These are phyloP conservation scores for Hymenoscyphus albidus DNA, from an alignment of 2,329 filamentous ascomycete species.

Conservation along the genomic window DNA sequence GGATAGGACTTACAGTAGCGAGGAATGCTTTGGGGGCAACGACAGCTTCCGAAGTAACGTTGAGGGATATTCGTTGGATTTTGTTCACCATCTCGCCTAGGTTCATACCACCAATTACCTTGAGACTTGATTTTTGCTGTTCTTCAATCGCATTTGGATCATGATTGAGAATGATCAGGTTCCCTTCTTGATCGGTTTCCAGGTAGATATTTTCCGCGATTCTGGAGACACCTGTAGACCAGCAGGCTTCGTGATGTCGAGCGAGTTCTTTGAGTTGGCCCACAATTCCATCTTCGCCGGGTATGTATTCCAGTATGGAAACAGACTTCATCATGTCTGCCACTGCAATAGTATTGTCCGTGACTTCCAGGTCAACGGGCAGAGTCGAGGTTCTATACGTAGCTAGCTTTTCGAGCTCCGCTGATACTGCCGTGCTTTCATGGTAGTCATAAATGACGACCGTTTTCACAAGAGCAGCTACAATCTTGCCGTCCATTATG, in stretches of 20 bases:
- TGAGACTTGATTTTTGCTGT: slow-evolving; percentile 67
- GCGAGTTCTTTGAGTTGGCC: slow-evolving; percentile 69
- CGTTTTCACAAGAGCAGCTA: slow-evolving; percentile 87
- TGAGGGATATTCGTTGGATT: slow-evolving; percentile 71
- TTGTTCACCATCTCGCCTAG: slow-evolving; percentile 92
- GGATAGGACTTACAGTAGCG: slow-evolving; percentile 64
- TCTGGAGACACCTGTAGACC: slow-evolving; percentile 74
- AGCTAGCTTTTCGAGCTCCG: slow-evolving; percentile 64
- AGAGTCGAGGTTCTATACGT: slow-evolving; percentile 79
- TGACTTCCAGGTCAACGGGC: slow-evolving; percentile 75
- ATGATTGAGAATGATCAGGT: slow-evolving; percentile 73
- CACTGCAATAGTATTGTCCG: slow-evolving; percentile 72
- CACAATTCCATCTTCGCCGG: slow-evolving; percentile 51
- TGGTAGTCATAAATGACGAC: slow-evolving; percentile 57
- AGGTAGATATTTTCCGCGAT: slow-evolving; percentile 74
- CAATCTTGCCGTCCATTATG: slow-evolving; percentile 70
- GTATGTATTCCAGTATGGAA: slow-evolving; percentile 68
- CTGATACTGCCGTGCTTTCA: slow-evolving; percentile 53
- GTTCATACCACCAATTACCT: slow-evolving; percentile 75
- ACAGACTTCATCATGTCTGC: slow-evolving; percentile 94
- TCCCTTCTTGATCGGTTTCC: slow-evolving; percentile 81
- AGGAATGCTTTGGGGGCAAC: slow-evolving; percentile 82
- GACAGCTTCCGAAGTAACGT: slow-evolving; percentile 58
- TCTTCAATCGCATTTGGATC: slow-evolving; percentile 69
- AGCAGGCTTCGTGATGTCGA: slow-evolving; percentile 75